Percentiles rank a stretch among this genome's conserved stretches.
phyloP scores from a whole-genome alignment of 2,329 filamentous ascomycete genomes.

The Fusarium albidum region DNA sequence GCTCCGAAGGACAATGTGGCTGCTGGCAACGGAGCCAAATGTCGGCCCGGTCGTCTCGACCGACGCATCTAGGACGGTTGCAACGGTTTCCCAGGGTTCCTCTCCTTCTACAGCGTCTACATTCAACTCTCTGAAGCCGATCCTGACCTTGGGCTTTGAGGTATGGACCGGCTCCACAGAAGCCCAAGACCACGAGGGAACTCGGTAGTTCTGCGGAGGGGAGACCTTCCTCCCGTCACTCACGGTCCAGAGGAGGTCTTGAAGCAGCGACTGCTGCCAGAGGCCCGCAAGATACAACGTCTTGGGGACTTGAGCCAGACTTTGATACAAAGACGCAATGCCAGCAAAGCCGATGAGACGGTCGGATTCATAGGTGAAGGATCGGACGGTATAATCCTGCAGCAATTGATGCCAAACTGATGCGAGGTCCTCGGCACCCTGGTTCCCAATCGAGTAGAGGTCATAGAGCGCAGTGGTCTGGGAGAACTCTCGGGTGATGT shows the following conservation, averaged over 20 bases:
- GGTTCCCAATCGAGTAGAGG: slow-evolving; percentile 12
- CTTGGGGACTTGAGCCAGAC: slow-evolving; percentile 5
- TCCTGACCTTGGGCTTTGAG: slow-evolving; percentile 3
- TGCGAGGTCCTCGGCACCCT: neutral
- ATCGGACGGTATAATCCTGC: slow-evolving; percentile 25
- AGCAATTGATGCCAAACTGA: slow-evolving; percentile 19
- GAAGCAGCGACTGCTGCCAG: slow-evolving; percentile 24
- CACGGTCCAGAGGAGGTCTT: slow-evolving; percentile 20
- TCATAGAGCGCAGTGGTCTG: slow-evolving; percentile 14
- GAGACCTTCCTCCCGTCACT: slow-evolving; percentile 27
- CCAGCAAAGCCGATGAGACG: slow-evolving; percentile 28
- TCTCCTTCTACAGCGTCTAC: slow-evolving; percentile 1
- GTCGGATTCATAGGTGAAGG: slow-evolving; percentile 29
- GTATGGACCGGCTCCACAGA: slow-evolving; percentile 22
- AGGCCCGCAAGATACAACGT: slow-evolving; percentile 26
- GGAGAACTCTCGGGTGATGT: slow-evolving; percentile 2
- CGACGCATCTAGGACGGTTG: slow-evolving; percentile 12
- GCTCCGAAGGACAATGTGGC: slow-evolving; percentile 18
- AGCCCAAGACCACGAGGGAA: slow-evolving; percentile 32
- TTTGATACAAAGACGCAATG: slow-evolving; percentile 23
- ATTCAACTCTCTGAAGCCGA: slow-evolving; percentile 13
- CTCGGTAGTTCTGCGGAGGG: slow-evolving; percentile 27
- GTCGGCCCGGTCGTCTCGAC: slow-evolving; percentile 15
- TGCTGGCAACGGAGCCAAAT: slow-evolving; percentile 18
- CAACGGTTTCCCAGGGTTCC: slow-evolving; percentile 12